These are phyloP conservation scores for Picochlorum sp. DNA, from an alignment of 139 green algal species.

Conservation along the genomic window DNA sequence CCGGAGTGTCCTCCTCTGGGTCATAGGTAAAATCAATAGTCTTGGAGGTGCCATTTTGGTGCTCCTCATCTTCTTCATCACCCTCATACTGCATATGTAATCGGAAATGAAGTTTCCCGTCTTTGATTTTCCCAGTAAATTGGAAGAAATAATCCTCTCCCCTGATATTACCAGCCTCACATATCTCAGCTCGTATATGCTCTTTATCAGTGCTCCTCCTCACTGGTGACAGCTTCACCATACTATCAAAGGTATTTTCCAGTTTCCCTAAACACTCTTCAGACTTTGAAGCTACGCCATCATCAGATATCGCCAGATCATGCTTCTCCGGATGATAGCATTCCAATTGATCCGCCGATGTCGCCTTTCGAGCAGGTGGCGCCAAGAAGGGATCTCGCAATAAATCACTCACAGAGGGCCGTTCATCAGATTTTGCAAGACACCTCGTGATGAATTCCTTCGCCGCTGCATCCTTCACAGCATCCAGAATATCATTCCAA, in stretches of 20 bases:
- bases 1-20: conserved; percentile 59
- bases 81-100: conserved; percentile 65
- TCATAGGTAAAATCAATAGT: conserved; percentile 98
- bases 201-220: not conserved
- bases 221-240: not conserved
- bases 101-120: conserved; percentile 79
- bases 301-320: no score
- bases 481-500: conserved; percentile 43
- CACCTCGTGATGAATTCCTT: conserved; percentile 72
- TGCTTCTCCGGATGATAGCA: no score
- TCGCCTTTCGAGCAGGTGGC: not conserved
- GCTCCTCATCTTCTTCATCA: conserved; percentile 16
- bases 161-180: conserved; percentile 61
- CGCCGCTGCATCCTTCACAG: conserved; percentile 62
- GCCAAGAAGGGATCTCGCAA: conserved; percentile 75
- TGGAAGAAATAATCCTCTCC: conserved; percentile 88
- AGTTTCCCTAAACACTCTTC: not conserved
- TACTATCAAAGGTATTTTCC: not conserved
- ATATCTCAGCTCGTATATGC: conserved; percentile 16
- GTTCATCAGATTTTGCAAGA: conserved; percentile 43
- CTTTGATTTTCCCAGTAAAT: conserved; percentile 64
- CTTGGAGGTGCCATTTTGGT: conserved; percentile 15
- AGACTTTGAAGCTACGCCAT: not conserved
- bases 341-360: not conserved
- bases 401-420: conserved; percentile 68